Conservation (phyloP, 1,284 basidiomycete genomes). For the Thelephora terrestris region DNA sequence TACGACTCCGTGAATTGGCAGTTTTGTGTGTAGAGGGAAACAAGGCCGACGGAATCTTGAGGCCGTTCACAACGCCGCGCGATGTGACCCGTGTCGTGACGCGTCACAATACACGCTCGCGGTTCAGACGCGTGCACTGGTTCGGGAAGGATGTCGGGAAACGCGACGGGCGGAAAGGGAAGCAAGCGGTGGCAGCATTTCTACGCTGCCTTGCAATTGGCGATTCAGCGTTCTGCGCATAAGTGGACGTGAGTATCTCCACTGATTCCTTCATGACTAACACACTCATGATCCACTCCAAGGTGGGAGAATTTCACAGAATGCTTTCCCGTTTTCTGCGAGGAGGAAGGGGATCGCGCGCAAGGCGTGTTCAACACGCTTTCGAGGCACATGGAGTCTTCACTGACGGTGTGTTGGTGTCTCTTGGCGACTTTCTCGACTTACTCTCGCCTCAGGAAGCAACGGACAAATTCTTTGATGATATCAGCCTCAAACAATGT, state of each 20-base stretch:
- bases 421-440: conserved; percentile 11
- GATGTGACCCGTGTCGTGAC: no score
- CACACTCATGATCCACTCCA: conserved; percentile 3
- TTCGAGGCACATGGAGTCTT: conserved; percentile 56
- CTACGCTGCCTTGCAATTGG: conserved; percentile 62
- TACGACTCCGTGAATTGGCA: no score
- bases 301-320: conserved; percentile 71
- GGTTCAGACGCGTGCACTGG: no score
- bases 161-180: conserved; percentile 19
- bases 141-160: background rate
- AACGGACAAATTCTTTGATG: conserved; percentile 48
- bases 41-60: no score
- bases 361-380: conserved; percentile 56
- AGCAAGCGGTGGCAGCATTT: conserved; percentile 70
- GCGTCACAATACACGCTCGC: no score
- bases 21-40: no score
- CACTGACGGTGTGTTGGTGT: conserved; percentile 53
- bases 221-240: conserved; percentile 63
- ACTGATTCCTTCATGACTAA: background rate
- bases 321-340: conserved; percentile 66
- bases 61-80: no score
- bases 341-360: conserved; percentile 62
- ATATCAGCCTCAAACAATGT: conserved; percentile 54
- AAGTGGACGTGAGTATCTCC: conserved; percentile 63
- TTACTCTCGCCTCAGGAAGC: conserved; percentile 13